Evolutionary conservation across 2,329 filamentous ascomycete genomes (phyloP).

Genomic region (Escovopsis sp.): DNA sequence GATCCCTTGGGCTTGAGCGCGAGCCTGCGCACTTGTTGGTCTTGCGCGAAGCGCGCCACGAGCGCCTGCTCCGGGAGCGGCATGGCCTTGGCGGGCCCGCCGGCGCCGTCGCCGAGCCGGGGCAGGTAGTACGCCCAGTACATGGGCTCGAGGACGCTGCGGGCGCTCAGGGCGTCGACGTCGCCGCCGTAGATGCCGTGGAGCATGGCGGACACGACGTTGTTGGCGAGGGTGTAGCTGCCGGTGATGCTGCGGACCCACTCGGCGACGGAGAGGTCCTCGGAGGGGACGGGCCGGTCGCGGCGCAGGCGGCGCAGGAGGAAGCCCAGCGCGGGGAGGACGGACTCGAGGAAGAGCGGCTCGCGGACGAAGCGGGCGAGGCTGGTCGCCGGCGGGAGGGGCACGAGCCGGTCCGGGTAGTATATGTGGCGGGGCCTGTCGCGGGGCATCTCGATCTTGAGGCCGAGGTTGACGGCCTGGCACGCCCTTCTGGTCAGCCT

Average conservation of each 20-base stretch:
- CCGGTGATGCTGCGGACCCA: constrained; percentile 20
- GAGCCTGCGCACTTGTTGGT: constrained; percentile 16
- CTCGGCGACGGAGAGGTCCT: constrained; percentile 22
- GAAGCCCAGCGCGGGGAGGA: constrained; percentile 15
- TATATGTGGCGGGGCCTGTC: constrained; percentile 55
- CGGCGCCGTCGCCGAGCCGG: constrained; percentile 19
- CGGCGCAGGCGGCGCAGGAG: constrained; percentile 10
- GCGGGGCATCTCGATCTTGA: constrained; percentile 35
- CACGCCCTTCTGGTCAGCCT: neutral
- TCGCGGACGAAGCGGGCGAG: constrained; percentile 16
- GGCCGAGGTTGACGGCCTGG: constrained; percentile 22
- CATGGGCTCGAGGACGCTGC: constrained; percentile 32
- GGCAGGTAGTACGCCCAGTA: constrained; percentile 19
- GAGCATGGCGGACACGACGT: constrained; percentile 58
- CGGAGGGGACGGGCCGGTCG: constrained; percentile 8
- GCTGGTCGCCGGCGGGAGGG: constrained; percentile 16
- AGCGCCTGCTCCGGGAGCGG: constrained; percentile 16
- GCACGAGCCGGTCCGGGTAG: constrained; percentile 59
- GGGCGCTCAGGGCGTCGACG: constrained; percentile 63
- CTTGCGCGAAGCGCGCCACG: constrained; percentile 14
- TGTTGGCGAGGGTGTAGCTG: constrained; percentile 40
- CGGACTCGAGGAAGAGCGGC: constrained; percentile 18
- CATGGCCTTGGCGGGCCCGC: constrained; percentile 19
- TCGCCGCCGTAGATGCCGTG: constrained; percentile 93
- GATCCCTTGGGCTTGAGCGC: constrained; percentile 17